Conservation (phyloP, 768 basidiomycete genomes). For the Mycena epipterygia region DNA sequence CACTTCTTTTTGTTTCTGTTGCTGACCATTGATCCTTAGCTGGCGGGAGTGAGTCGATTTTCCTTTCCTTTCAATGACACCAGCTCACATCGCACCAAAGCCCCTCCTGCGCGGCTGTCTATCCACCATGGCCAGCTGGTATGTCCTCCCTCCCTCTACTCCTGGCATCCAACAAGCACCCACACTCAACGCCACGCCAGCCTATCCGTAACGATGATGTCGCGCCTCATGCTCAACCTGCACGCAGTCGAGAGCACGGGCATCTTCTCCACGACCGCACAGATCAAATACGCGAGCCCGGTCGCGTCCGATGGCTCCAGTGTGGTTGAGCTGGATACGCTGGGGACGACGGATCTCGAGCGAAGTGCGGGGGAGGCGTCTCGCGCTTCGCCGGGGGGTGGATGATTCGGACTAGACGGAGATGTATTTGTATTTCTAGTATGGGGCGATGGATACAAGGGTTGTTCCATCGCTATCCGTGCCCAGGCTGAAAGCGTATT, state of each 20-base stretch:
- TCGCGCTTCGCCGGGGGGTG: too few relatives aligned
- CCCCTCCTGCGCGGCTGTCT: conserved; percentile 23
- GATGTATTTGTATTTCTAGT: too few relatives aligned
- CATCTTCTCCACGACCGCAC: conserved; percentile 18
- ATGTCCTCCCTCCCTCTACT: neutral
- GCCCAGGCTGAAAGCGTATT: too few relatives aligned
- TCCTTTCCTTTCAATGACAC: too few relatives aligned
- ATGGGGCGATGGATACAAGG: too few relatives aligned
- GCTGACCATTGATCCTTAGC: neutral
- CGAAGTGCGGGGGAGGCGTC: too few relatives aligned
- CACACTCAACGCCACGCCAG: neutral
- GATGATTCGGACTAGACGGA: too few relatives aligned
- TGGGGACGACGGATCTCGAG: conserved; percentile 19
- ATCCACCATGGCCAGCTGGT: conserved; percentile 27
- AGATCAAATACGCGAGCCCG: neutral
- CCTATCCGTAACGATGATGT: conserved; percentile 49
- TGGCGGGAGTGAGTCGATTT: conserved; percentile 5
- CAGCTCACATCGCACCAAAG: neutral
- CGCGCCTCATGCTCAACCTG: conserved; percentile 55
- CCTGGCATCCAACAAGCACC: neutral
- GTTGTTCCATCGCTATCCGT: too few relatives aligned
- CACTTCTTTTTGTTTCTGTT: neutral
- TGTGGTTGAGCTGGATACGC: conserved; percentile 18
- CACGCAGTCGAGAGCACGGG: conserved; percentile 34
- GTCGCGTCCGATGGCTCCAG: neutral